Percentiles rank a stretch among this genome's conserved stretches.
Evolutionary conservation across 257 asterid genomes (phyloP).

Genomic region (Petrea volubilis): DNA sequence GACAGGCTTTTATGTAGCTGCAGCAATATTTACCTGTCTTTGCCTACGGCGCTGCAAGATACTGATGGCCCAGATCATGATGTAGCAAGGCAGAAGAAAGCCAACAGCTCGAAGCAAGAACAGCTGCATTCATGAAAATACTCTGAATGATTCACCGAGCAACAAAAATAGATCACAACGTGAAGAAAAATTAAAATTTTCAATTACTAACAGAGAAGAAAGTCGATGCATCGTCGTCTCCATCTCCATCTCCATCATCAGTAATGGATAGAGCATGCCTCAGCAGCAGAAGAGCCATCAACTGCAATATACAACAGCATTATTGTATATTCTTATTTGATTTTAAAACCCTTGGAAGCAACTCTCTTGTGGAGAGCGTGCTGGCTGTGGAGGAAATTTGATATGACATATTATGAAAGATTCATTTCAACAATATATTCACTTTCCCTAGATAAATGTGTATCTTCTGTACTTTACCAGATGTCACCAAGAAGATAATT

Average conservation of each 20-base stretch:
- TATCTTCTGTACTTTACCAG: not conserved
- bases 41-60: constrained; percentile 90
- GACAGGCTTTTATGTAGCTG: not conserved
- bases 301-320: constrained; percentile 42
- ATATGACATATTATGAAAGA: not conserved
- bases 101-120: constrained; percentile 90
- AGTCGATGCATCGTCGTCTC: constrained; percentile 69
- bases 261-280: constrained; percentile 81
- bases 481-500: not conserved
- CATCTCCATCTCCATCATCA: constrained; percentile 47
- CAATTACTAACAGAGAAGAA: constrained; percentile 73
- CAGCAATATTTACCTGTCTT: constrained; percentile 57
- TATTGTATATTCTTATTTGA: not conserved
- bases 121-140: constrained; percentile 50
- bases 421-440: not conserved
- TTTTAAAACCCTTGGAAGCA: not conserved
- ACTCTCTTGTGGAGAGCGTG: not conserved
- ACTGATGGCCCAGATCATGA: constrained; percentile 93
- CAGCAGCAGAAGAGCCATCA: constrained; percentile 90
- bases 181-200: not conserved
- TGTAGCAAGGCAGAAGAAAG: constrained; percentile 94
- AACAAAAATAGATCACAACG: not conserved
- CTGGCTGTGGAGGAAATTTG: not conserved
- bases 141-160: not conserved
- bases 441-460: not conserved